Evolutionary conservation across 1,284 basidiomycete genomes (phyloP).

Genomic region (Singerocomus inundabilis): DNA sequence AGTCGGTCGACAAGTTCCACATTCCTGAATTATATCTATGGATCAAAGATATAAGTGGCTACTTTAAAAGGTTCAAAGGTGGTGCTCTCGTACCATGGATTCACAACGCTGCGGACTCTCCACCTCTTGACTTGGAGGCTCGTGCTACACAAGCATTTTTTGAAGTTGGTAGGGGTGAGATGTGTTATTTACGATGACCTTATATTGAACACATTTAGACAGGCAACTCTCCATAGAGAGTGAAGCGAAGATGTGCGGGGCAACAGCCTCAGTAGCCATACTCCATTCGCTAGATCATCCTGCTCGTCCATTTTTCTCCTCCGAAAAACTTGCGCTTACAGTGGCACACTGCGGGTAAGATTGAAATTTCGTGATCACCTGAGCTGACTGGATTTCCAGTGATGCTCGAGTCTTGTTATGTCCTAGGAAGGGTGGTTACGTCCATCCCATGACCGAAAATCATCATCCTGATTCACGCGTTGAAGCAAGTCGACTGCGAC

Average conservation of each 20-base stretch:
- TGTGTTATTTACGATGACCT: constrained; percentile 1
- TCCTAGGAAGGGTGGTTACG: constrained; percentile 67
- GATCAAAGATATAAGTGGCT: constrained; percentile 80
- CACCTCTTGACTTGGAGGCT: constrained; percentile 75
- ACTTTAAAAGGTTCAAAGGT: constrained; percentile 85
- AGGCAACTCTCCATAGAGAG: constrained; percentile 59
- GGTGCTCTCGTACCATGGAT: constrained; percentile 75
- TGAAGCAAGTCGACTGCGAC: constrained; percentile 82
- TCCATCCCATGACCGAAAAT: constrained; percentile 80
- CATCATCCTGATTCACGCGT: constrained; percentile 91
- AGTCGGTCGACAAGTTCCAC: constrained; percentile 64
- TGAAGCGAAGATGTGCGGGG: constrained; percentile 71
- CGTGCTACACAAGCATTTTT: constrained; percentile 85
- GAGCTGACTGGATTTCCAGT: constrained; percentile 39
- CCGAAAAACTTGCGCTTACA: constrained; percentile 69
- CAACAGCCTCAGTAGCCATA: constrained; percentile 87
- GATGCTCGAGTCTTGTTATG: constrained; percentile 90
- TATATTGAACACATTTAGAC: constrained; percentile 47
- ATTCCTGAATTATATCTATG: constrained; percentile 76
- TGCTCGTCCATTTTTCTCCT: constrained; percentile 74
- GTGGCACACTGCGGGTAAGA: constrained; percentile 89
- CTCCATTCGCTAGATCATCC: constrained; percentile 83
- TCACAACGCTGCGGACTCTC: constrained; percentile 39
- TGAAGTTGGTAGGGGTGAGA: constrained; percentile 50
- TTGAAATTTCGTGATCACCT: constrained; percentile 22